These are phyloP conservation scores for Phalaenopsis aphrodite DNA, from an alignment of 106 monocot genomes.

Conservation along the genomic window DNA sequence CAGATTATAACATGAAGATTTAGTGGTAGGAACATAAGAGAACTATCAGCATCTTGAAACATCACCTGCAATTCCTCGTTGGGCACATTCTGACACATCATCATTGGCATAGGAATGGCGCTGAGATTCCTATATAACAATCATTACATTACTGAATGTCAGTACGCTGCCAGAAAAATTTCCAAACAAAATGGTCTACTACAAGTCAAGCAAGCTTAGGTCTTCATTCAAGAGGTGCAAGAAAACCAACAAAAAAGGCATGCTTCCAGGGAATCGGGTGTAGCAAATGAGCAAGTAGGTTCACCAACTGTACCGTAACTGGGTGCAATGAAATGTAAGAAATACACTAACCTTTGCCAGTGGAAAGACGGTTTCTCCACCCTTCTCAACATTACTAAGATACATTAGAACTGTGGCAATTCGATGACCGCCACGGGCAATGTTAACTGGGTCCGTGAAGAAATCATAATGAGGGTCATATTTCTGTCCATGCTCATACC, in stretches of 20 bases:
- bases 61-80: slow-evolving; percentile 70
- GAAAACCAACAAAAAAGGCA: not conserved
- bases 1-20: not conserved
- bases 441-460: slow-evolving; percentile 76
- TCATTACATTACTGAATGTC: not conserved
- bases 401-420: slow-evolving; percentile 95
- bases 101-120: slow-evolving; percentile 24
- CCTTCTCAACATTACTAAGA: slow-evolving; percentile 70
- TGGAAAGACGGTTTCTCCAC: slow-evolving; percentile 98
- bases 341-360: slow-evolving; percentile 50
- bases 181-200: not conserved
- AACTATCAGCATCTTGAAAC: not conserved
- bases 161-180: not conserved
- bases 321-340: not conserved
- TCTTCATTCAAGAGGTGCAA: not conserved
- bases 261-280: too few species aligned
- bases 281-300: too few species aligned
- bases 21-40: not conserved
- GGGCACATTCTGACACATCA: slow-evolving; percentile 75
- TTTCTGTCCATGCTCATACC: slow-evolving; percentile 85
- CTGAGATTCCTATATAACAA: not conserved
- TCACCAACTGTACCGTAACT: not conserved
- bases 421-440: slow-evolving; percentile 87
- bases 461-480: slow-evolving; percentile 94
- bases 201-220: too few species aligned